A percentile compares a stretch with the other conserved stretches of the same genome.
Conservation (phyloP, 495 filamentous ascomycete species). For the Bombardia bombarda region DNA sequence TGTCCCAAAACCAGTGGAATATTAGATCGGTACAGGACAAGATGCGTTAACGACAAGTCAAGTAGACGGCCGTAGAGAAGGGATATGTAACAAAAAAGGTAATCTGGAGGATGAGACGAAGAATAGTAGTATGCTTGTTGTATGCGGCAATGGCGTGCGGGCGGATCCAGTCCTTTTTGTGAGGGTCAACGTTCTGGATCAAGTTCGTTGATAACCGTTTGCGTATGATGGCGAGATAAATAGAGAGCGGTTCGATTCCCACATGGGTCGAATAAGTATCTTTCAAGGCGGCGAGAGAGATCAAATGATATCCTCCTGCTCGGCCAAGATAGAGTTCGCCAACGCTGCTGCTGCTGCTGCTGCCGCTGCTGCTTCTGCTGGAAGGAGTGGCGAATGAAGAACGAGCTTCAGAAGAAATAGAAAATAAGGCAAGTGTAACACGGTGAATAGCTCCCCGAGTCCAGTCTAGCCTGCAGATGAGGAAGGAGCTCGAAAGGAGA, state of each 20-base stretch:
- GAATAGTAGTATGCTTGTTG: background rate
- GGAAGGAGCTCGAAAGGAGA: slow-evolving; percentile 16
- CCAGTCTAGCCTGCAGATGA: slow-evolving; percentile 14
- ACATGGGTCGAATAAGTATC: background rate
- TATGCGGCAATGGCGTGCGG: background rate
- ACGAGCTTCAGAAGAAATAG: too few species aligned
- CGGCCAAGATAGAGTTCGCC: too few species aligned
- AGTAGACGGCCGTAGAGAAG: background rate
- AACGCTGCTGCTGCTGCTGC: too few species aligned
- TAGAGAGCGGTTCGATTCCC: background rate
- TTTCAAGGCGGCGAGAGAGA: too few species aligned
- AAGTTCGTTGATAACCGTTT: background rate
- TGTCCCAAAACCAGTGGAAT: background rate
- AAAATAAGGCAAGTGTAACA: background rate
- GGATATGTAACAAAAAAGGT: background rate
- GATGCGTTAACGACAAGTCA: background rate
- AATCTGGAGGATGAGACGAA: background rate
- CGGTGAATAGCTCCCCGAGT: slow-evolving; percentile 19
- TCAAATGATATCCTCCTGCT: too few species aligned
- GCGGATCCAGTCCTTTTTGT: slow-evolving; percentile 3
- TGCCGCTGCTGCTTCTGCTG: too few species aligned
- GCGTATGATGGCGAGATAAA: background rate
- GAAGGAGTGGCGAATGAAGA: too few species aligned
- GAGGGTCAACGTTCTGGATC: background rate
- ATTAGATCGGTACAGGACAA: background rate